These are phyloP conservation scores for Wickerhamiella slavikovae DNA, from an alignment of 805 yeast species.

Conservation along the genomic window DNA sequence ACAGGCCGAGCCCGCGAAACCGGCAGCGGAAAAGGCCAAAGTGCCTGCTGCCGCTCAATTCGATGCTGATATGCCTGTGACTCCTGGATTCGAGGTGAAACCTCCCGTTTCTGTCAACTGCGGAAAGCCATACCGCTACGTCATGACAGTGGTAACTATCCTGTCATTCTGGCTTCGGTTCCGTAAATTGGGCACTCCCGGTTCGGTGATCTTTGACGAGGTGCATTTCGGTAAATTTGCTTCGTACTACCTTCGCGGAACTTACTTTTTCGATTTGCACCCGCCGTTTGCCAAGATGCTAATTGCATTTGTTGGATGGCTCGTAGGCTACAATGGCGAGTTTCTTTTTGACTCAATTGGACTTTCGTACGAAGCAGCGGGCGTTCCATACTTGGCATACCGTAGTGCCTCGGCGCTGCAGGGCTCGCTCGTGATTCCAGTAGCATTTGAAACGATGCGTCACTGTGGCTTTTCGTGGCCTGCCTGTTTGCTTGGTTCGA, in stretches of 20 bases:
- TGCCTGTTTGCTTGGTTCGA: constrained; percentile 57
- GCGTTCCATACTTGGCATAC: constrained; percentile 61
- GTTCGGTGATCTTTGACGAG: constrained; percentile 79
- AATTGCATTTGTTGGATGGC: constrained; percentile 67
- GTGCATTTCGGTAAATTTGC: constrained; percentile 96
- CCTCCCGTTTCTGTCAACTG: background rate
- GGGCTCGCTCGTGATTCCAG: constrained; percentile 67
- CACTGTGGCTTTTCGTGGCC: constrained; percentile 51
- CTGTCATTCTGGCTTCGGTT: constrained; percentile 53
- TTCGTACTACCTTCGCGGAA: constrained; percentile 69
- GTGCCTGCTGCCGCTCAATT: too few species aligned
- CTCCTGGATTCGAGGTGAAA: too few species aligned
- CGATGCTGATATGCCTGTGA: too few species aligned
- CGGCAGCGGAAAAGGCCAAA: too few species aligned
- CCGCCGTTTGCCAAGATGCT: constrained; percentile 94
- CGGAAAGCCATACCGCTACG: background rate
- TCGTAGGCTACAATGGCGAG: constrained; percentile 73
- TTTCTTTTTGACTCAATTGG: constrained; percentile 75
- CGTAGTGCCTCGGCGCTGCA: constrained; percentile 72
- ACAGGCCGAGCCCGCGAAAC: too few species aligned
- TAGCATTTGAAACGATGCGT: constrained; percentile 66
- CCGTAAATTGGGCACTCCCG: constrained; percentile 53
- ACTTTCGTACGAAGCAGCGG: constrained; percentile 46
- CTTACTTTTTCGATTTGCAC: constrained; percentile 89
- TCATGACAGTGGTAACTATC: constrained; percentile 20